Conservation (phyloP, 1,284 basidiomycete species). For the Ustilago hordei region DNA sequence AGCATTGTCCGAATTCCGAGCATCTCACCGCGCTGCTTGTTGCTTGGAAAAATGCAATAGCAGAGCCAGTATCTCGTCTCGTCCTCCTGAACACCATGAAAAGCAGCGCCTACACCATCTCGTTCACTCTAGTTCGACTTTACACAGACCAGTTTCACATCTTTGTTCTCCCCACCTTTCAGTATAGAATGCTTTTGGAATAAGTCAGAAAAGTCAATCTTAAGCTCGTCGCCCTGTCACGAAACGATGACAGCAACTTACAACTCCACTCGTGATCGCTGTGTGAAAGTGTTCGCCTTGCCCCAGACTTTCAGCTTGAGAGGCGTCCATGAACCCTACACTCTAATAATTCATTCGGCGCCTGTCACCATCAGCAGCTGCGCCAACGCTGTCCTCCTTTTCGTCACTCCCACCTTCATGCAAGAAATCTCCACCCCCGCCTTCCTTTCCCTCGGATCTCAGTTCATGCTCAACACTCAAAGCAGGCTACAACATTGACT, state of each 20-base stretch:
- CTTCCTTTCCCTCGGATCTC: not conserved
- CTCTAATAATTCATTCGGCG: not conserved
- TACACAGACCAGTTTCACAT: too few species aligned
- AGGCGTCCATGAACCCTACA: not conserved
- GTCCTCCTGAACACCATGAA: not conserved
- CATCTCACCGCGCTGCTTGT: not conserved
- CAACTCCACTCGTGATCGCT: constrained; percentile 1
- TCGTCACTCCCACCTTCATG: not conserved
- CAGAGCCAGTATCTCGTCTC: not conserved
- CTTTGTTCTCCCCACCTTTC: too few species aligned
- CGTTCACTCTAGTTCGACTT: not conserved
- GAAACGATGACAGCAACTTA: not conserved
- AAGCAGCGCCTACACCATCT: not conserved
- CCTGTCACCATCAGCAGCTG: not conserved
- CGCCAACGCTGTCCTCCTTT: not conserved
- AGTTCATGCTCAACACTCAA: not conserved
- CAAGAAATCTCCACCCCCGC: not conserved
- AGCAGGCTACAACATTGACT: not conserved
- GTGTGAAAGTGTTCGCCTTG: not conserved
- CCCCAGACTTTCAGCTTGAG: not conserved
- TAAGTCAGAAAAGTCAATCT: not conserved
- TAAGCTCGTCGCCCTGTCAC: not conserved
- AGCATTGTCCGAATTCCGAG: not conserved
- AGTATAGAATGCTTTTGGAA: not conserved
- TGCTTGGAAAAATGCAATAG: not conserved